Evolutionary conservation across 1,284 basidiomycete species (phyloP), one percentile per base, ranked within the genome.

Genomic region (Phaffia rhodozyma): DNA sequence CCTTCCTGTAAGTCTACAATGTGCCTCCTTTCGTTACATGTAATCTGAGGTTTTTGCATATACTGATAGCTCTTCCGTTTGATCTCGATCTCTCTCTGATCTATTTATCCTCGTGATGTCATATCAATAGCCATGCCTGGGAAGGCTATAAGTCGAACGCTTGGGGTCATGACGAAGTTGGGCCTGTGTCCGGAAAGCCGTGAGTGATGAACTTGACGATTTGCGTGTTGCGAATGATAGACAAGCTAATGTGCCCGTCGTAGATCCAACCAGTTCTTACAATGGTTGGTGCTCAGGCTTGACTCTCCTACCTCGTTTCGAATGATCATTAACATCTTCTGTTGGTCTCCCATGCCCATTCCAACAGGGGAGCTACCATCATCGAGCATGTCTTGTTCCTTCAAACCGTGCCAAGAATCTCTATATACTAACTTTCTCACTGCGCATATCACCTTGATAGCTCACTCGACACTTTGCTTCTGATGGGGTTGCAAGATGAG

Each of bases 401-500:
- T 47, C n/a, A 1, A 1, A 21, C 2, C 4, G 18, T 21, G n/a
- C 30, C 52, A 20, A 23, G 43, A 29, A 0, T 7, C 23, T n/a
- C 16, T 25, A 5, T 38, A 34, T 21, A 25, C 9, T 47, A 11
- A 23, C 6, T 47, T 9, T 48, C 4, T 11, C 49, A 52, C 32
- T 23, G 34, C 52, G 18, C 25, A 6, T 53, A 32, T n/a, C 29
- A 13, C n/a, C 20, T 38, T 51, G 23, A 0, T 54, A 54, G 54
- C 71, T 83, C 86, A 2, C 80, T 97, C 21, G 91, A 94, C 72
- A 96, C 92, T 0, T 85, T 97, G 76, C 79, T 89, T 32, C 77
- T 97, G 60, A 88, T 97, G 86, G 86, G 80, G 29, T 79, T 96
- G 16, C 75, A 84, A n/a, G 81, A 84, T 18, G 87, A 94, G 72